Conservation (phyloP, 371 early-diverging fungal genomes). For the Mortierella sp. region DNA sequence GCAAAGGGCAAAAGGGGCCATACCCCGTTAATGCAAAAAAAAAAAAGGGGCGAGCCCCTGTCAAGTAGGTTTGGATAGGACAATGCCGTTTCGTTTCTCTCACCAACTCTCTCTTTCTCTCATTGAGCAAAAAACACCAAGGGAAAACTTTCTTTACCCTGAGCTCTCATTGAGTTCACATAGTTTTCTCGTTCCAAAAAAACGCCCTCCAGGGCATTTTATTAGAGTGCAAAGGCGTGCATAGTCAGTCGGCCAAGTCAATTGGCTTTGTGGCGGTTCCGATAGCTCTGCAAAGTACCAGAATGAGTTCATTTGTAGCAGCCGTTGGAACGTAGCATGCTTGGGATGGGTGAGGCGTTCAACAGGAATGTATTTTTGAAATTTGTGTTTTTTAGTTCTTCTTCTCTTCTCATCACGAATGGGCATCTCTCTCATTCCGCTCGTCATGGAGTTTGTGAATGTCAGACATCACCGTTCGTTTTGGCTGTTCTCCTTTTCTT, state of each 20-base stretch:
- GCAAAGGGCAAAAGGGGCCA: background rate
- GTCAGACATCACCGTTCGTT: background rate
- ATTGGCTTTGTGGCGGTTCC: no score
- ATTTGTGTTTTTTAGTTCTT: background rate
- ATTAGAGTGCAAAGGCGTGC: no score
- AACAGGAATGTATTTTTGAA: background rate
- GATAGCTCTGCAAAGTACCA: no score
- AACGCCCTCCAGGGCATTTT: no score
- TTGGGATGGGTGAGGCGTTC: background rate
- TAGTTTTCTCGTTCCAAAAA: no score
- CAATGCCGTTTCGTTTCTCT: background rate
- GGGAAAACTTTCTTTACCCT: no score
- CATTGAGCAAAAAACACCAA: background rate
- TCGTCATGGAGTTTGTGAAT: background rate
- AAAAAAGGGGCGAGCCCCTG: background rate
- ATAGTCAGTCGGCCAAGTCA: no score
- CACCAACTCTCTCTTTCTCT: background rate
- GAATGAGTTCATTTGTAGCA: background rate
- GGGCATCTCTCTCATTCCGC: background rate
- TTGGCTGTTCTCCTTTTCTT: background rate
- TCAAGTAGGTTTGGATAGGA: background rate
- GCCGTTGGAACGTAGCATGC: background rate
- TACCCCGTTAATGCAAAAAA: background rate
- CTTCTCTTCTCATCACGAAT: slow-evolving; percentile 1
- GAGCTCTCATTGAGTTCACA: no score